A percentile compares a stretch with the other conserved stretches of the same genome.
These are phyloP conservation scores for Boletus vermiculosoides DNA, from an alignment of 768 basidiomycete genomes.

Conservation along the genomic window DNA sequence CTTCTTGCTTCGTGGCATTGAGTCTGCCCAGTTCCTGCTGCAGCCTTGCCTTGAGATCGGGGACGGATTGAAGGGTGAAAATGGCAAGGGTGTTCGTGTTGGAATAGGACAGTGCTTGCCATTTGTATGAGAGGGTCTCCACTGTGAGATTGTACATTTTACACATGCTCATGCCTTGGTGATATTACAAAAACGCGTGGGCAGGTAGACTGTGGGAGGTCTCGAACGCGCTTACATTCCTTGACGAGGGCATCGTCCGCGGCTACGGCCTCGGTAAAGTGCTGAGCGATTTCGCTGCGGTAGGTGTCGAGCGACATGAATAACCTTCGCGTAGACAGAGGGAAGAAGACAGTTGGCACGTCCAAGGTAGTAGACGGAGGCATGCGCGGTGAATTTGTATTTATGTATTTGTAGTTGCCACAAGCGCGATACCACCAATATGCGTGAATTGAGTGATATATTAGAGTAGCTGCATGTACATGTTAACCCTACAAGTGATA, in stretches of 20 bases:
- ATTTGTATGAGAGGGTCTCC: slow-evolving; percentile 60
- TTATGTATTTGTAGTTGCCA: slow-evolving; percentile 8
- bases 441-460: slow-evolving; percentile 10
- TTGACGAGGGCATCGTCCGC: slow-evolving; percentile 44
- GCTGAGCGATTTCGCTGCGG: slow-evolving; percentile 21
- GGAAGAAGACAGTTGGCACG: background rate
- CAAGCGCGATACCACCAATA: slow-evolving; percentile 7
- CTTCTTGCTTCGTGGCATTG: slow-evolving; percentile 33
- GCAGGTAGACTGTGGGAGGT: background rate
- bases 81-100: slow-evolving; percentile 37
- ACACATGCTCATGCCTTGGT: slow-evolving; percentile 62
- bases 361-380: background rate
- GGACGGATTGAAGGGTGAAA: slow-evolving; percentile 50
- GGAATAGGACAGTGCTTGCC: slow-evolving; percentile 52
- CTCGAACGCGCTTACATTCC: slow-evolving; percentile 46
- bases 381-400: slow-evolving; percentile 1
- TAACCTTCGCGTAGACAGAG: background rate
- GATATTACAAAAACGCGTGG: slow-evolving; percentile 12
- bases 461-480: slow-evolving; percentile 20
- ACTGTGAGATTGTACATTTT: slow-evolving; percentile 55
- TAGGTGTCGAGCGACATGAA: slow-evolving; percentile 24
- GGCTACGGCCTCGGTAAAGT: slow-evolving; percentile 30
- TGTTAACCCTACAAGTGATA: slow-evolving; percentile 28
- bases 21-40: slow-evolving; percentile 39
- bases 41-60: slow-evolving; percentile 41